Conservation (phyloP, 2,329 filamentous ascomycete species). For the Hypomyces rosellus region DNA sequence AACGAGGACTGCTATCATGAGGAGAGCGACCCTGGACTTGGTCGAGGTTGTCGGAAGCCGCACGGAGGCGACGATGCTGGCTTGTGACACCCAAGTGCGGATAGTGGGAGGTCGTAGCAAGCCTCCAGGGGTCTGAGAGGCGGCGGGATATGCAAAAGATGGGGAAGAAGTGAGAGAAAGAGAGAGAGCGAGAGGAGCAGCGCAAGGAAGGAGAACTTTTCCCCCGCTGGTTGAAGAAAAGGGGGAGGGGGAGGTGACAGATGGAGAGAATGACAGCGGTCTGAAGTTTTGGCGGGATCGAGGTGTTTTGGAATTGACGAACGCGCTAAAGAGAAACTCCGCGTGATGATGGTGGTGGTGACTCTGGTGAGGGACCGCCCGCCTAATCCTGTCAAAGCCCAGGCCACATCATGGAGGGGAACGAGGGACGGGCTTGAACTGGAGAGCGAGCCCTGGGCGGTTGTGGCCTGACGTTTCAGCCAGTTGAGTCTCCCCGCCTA, state of each 20-base stretch:
- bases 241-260: background rate
- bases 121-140: background rate
- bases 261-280: constrained; percentile 10
- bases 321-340: constrained; percentile 9
- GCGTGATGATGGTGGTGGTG: constrained; percentile 7
- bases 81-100: constrained; percentile 6
- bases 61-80: constrained; percentile 8
- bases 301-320: constrained; percentile 8
- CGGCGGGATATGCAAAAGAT: background rate
- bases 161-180: background rate
- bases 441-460: background rate
- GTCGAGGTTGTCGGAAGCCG: constrained; percentile 5
- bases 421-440: no score
- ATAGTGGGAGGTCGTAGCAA: constrained; percentile 2
- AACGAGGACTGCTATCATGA: constrained; percentile 20
- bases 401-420: background rate
- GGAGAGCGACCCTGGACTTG: constrained; percentile 4
- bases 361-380: background rate
- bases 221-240: background rate
- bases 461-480: constrained; percentile 1
- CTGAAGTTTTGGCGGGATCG: constrained; percentile 1
- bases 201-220: background rate
- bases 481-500: background rate
- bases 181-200: background rate
- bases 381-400: background rate